These are phyloP conservation scores for Neurospora sp. DNA, from an alignment of 495 filamentous ascomycete genomes.

Conservation along the genomic window DNA sequence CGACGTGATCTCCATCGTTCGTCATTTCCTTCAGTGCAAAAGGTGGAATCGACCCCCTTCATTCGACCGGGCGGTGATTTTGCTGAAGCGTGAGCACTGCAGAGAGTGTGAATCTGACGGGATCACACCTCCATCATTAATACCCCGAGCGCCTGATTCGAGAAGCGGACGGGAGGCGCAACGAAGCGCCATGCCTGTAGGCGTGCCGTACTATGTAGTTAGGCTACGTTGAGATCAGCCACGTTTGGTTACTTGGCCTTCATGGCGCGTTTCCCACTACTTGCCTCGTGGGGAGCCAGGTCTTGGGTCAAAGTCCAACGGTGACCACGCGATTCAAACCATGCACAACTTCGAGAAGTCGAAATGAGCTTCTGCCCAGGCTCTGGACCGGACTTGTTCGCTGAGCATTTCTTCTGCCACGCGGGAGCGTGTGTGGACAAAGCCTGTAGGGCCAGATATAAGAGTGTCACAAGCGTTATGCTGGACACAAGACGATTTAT, in stretches of 20 bases:
- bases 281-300: neutral
- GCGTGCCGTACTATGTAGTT: neutral
- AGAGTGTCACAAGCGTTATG: neutral
- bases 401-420: neutral
- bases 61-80: neutral
- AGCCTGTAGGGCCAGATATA: no score
- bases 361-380: neutral
- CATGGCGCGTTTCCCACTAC: neutral
- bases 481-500: neutral
- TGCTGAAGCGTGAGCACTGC: neutral
- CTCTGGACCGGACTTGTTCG: neutral
- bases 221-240: slow-evolving; percentile 2
- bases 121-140: neutral
- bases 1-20: neutral
- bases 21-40: neutral
- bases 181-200: slow-evolving; percentile 8
- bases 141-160: slow-evolving; percentile 1
- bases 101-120: neutral
- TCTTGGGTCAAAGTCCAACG: neutral
- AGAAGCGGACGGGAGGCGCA: slow-evolving; percentile 18
- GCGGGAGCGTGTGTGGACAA: no score
- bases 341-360: neutral
- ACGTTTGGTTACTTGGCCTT: neutral
- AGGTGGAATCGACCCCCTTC: neutral
- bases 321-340: neutral